Evolutionary conservation across 2,329 filamentous ascomycete genomes (phyloP), one percentile per base, ranked within the genome.

Genomic region (Nemania abortiva): DNA sequence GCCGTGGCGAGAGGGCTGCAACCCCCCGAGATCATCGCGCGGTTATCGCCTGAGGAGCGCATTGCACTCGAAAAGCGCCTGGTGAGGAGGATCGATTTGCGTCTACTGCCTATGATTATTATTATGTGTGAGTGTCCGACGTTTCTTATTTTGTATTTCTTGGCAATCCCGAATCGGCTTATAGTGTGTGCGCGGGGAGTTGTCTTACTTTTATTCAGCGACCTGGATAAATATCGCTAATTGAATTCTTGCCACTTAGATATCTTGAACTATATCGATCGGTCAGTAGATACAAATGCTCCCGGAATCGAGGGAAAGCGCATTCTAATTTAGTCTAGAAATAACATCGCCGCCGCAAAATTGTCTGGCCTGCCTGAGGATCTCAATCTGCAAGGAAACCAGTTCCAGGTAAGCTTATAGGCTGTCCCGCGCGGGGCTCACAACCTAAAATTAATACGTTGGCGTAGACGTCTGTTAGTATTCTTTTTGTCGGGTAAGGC

Each of bases 81-180:
- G 60, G 82, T 86, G 66, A 84, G 86, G 69, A 93, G 91, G 78
- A 88, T 93, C 63, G 91, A 93, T 76, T 73, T 86, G 9, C 82
- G 90, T 60, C 77, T 93, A 34, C 82, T 93, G 74, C 91, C 91
- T 0, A 89, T 90, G 80, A 83, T 92, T 50, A 87, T 92, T 61
- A 73, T 92, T 55, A 91, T 92, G 84, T 92, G 76, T 77, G 27
- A 72, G 71, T 71, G 64, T 63, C 34, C 37, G 22, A n/a, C 39
- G 31, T 68, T 15, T 49, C 49, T 42, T 22, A 24, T 37, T 37
- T 37, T 11, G n/a, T 27, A 27, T 15, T 10, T 15, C 52, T 54
- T 45, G 18, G 49, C 18, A 42, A 6, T 13, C 27, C 7, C 39
- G 15, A 42, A 11, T 56, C 24, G 1, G 34, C 27, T 37, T 37